These are phyloP conservation scores for Peronospora belbahrii DNA, from an alignment of 352 stramenopile genomes.

Conservation along the genomic window DNA sequence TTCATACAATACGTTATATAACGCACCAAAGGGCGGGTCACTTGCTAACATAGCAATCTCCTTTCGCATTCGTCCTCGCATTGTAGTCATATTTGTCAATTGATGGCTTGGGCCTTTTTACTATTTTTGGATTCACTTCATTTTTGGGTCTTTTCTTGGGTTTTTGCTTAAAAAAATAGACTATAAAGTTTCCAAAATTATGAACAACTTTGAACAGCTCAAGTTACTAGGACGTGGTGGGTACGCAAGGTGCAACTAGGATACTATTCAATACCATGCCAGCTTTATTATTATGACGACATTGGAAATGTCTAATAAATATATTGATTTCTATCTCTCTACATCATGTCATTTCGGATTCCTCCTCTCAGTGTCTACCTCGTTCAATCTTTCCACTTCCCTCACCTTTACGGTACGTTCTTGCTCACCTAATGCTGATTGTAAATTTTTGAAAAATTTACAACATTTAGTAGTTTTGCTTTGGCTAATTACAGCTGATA, in stretches of 20 bases:
- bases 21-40: conserved; percentile 59
- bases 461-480: too few relatives aligned
- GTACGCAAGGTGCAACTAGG: conserved; percentile 55
- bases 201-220: conserved; percentile 46
- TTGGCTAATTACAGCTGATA: too few relatives aligned
- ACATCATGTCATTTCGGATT: neutral
- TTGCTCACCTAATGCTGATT: neutral
- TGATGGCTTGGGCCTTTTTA: neutral
- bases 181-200: too few relatives aligned
- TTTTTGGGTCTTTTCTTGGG: too few relatives aligned
- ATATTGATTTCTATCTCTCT: too few relatives aligned
- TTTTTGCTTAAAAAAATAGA: too few relatives aligned
- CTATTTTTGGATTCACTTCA: conserved; percentile 2
- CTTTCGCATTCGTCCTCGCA: conserved; percentile 74
- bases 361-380: conserved; percentile 46
- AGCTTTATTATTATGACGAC: too few relatives aligned
- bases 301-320: too few relatives aligned
- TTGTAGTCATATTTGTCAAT: conserved; percentile 75
- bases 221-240: conserved; percentile 52
- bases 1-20: neutral
- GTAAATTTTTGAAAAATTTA: too few relatives aligned
- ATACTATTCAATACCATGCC: too few relatives aligned
- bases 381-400: conserved; percentile 23
- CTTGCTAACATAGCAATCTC: conserved; percentile 80
- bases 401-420: conserved; percentile 25